A percentile compares a stretch with the other conserved stretches of the same genome.
These are phyloP conservation scores for Malus sieversii DNA, from an alignment of 306 rosid genomes.

Conservation along the genomic window DNA sequence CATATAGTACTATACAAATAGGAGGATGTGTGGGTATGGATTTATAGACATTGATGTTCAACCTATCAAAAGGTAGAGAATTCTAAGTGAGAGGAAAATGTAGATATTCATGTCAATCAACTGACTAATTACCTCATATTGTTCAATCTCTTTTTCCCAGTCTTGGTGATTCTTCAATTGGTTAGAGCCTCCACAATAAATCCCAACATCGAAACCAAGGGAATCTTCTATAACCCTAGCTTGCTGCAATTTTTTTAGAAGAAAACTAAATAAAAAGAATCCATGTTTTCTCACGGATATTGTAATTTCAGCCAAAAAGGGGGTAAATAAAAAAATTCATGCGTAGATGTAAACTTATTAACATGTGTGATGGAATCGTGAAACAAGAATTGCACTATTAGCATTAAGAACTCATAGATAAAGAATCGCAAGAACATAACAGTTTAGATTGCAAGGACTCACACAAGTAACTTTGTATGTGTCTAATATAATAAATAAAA, in stretches of 20 bases:
- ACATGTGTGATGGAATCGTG: neutral
- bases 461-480: neutral
- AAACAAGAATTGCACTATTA: neutral
- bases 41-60: neutral
- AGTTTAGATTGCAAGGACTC: neutral
- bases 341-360: no score
- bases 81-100: neutral
- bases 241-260: constrained; percentile 48
- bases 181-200: constrained; percentile 57
- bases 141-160: constrained; percentile 64
- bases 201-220: constrained; percentile 63
- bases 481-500: neutral
- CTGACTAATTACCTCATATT: constrained; percentile 57
- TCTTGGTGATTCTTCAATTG: constrained; percentile 45
- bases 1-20: neutral
- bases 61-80: neutral
- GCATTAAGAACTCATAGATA: neutral
- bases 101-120: constrained; percentile 3
- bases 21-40: neutral
- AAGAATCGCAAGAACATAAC: neutral
- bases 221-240: constrained; percentile 72
- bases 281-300: neutral
- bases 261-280: neutral
- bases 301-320: neutral
- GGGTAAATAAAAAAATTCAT: neutral